Base-by-base conservation (phyloP, 2,329 filamentous ascomycete species). In the Alternaria triticina region DNA sequence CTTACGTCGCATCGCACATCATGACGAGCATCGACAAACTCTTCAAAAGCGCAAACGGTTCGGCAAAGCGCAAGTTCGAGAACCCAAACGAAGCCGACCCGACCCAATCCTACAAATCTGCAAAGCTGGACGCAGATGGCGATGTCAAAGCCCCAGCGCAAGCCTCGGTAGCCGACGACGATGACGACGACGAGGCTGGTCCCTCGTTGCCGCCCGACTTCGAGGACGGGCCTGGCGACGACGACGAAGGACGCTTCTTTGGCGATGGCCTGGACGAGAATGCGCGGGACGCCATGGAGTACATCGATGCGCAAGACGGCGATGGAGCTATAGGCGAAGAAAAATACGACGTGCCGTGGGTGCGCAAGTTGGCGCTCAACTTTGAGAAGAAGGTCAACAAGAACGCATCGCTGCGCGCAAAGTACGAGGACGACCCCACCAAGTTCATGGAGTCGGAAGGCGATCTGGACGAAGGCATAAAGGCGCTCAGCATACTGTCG, bases 231-330 rank as follows among this genome's bases (percentile, higher is more conserved):
- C 82, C 79, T 30, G 86, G 87, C 11, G 78, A 81, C 58, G 94
- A 97, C 72, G 93, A 97, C 57, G 96, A 97, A 68, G 96, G 95
- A 1, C 90, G 96, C 11, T 99, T 99, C 83, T 99, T 97, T 73
- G 96, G 95, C 46, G 92, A 94, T 57, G 96, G 96, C 33, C 91
- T 99, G 72, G 93, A 91, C 25, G 86, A 90, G 61, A 87, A 93
- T 69, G 93, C 96, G 69, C 90, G 89, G 3, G 88, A 94, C 71
- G 92, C 96, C 20, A 86, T 99, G 74, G 92, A 98, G 80, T 98
- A 91, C 76, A 88, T 99, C 66, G 93, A 97, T 66, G 84, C 87
- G 61, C 85, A 88, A 69, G 89, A 90, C 56, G 83, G 83, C 52
- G 85, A 83, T 25, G 84, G 84, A 20, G 76, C 78, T 28, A 82